Base-by-base conservation (phyloP, 345 rosid genomes). In the Turritis glabra region DNA sequence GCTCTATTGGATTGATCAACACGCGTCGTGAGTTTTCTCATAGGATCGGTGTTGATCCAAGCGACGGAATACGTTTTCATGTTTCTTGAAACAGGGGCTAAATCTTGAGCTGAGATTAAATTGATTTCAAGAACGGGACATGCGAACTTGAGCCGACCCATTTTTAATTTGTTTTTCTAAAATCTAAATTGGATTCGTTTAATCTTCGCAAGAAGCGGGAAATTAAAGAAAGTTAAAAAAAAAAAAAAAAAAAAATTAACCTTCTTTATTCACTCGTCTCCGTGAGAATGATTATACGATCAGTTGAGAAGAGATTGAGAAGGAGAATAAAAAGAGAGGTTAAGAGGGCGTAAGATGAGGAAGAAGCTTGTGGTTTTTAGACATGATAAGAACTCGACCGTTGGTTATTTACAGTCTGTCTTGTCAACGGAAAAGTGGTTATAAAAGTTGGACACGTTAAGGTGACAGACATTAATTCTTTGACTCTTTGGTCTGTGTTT, bases 31-130 rank as follows among this genome's bases (percentile, higher is more conserved):
- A 89, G 82, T 63, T 90, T 92, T 14, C 93, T 76, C 35, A 86
- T 83, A 0, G 92, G 88, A 22, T 88, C 79, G 2, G 91, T 86
- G 54, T 88, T 77, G 61, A 92, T 83, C 96, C 96, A 92, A 1
- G 85, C 89, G 1, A 90, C 86, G 0, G 96, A 91, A 14, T 96
- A 96, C 5, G 97, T 90, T 26, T 89, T 88, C 97, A 96, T 92
- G 67, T 84, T 84, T 56, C 84, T 88, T 5, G 94, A 88, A 5
- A 92, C 82, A 0, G 88, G 75, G 11, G 88, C 88, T 4, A 96
- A 79, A 67, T 90, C 98, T 64, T 89, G 96, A 14, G 93, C 98
- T 0, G 98, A 92, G 22, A 88, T 80, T 44, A 96, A 64, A 21
- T 75, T 90, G 22, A 96, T 84, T 41, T 92, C 99, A 3, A 96